These are phyloP conservation scores for Aotearoamyces nothofagi DNA, from an alignment of 2,329 filamentous ascomycete genomes.

Conservation along the genomic window DNA sequence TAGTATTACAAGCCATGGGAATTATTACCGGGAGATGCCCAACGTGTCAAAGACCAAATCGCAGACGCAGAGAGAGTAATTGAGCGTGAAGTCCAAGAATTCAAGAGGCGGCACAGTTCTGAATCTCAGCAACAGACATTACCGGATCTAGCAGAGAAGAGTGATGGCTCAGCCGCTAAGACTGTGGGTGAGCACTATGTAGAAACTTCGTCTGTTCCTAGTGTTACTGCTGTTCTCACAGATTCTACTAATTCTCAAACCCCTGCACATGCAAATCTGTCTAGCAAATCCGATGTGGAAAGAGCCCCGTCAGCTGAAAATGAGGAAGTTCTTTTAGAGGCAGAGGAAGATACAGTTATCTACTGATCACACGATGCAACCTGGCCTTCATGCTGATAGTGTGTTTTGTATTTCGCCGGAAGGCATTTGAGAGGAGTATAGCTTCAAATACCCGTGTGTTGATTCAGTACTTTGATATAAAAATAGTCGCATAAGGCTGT, in stretches of 20 bases:
- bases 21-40: conserved; percentile 51
- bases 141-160: conserved; percentile 11
- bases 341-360: conserved; percentile 81
- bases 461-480: no score
- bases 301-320: conserved; percentile 43
- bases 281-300: conserved; percentile 17
- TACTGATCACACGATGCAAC: no score
- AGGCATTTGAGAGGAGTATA: no score
- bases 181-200: conserved; percentile 28
- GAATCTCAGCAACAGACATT: conserved; percentile 11
- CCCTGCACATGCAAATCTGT: conserved; percentile 14
- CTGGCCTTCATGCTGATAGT: no score
- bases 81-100: conserved; percentile 47
- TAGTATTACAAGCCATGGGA: conserved; percentile 85
- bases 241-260: conserved; percentile 23
- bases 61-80: conserved; percentile 47
- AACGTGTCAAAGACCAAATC: conserved; percentile 55
- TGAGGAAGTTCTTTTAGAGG: conserved; percentile 67
- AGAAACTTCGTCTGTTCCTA: conserved; percentile 22
- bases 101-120: conserved; percentile 31
- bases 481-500: no score
- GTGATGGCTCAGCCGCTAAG: conserved; percentile 16
- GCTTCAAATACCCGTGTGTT: no score
- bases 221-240: conserved; percentile 18
- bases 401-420: no score